Conservation (phyloP, 2,329 filamentous ascomycete genomes). For the Mycosphaerella arachidis region DNA sequence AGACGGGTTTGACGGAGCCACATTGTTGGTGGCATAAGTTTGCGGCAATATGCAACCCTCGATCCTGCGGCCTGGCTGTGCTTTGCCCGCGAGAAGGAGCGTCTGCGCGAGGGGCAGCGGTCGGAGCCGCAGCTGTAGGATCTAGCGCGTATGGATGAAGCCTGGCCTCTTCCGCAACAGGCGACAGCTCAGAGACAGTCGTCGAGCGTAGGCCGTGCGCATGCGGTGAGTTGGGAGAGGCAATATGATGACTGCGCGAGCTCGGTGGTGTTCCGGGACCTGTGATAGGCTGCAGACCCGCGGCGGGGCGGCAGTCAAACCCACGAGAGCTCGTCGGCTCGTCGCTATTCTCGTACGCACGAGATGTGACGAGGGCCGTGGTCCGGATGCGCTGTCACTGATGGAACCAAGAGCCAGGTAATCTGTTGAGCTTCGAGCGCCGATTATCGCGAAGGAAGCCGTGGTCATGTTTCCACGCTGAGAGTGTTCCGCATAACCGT, state of each 20-base stretch:
- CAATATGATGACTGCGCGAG: constrained; percentile 7
- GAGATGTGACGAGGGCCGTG: not conserved
- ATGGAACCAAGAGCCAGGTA: not conserved
- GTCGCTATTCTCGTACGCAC: not conserved
- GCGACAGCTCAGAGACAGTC: constrained; percentile 3
- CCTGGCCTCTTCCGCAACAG: constrained; percentile 2
- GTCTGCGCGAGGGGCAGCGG: constrained; percentile 2
- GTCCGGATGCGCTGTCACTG: not conserved
- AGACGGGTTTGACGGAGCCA: constrained; percentile 16
- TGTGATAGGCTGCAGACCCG: not conserved
- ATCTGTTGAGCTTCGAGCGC: not conserved
- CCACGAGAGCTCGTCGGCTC: not conserved
- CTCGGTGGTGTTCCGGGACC: not conserved
- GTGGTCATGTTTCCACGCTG: not conserved
- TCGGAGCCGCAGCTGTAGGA: constrained; percentile 5
- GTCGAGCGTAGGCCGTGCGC: constrained; percentile 5
- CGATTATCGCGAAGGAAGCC: not conserved
- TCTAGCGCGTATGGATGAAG: constrained; percentile 3
- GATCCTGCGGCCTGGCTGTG: constrained; percentile 15
- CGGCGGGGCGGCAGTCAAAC: not conserved
- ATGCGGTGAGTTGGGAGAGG: constrained; percentile 1
- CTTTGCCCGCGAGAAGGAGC: constrained; percentile 1
- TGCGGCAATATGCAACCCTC: constrained; percentile 8
- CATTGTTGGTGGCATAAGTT: constrained; percentile 9
- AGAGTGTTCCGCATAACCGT: not conserved